phyloP scores from a whole-genome alignment of 2,329 filamentous ascomycete species.

The Ceratocystis diversiconidia region DNA sequence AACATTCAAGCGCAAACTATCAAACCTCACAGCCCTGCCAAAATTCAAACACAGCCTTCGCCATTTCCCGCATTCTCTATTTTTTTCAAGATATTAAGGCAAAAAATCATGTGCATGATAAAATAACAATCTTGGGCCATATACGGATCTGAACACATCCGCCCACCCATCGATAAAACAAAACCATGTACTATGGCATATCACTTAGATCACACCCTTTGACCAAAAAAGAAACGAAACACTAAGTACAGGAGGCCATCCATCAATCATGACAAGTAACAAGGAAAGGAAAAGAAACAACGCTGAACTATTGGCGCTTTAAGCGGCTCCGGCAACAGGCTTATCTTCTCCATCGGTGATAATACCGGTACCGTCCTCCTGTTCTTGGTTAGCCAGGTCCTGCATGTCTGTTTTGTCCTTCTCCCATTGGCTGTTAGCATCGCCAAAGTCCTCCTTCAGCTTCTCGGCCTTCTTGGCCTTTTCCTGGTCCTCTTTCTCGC shows the following conservation, averaged over 20 bases:
- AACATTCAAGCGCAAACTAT: not conserved
- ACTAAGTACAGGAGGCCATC: constrained; percentile 5
- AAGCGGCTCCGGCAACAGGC: constrained; percentile 2
- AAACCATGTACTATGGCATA: constrained; percentile 8
- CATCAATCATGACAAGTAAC: constrained; percentile 10
- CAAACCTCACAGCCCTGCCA: not conserved
- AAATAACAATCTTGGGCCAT: not conserved
- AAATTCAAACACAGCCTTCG: not conserved
- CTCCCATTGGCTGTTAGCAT: constrained; percentile 69
- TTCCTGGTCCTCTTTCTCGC: constrained; percentile 57
- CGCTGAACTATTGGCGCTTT: not conserved
- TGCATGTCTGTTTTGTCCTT: constrained; percentile 73
- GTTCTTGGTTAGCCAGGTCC: constrained; percentile 32
- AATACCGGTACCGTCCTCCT: constrained; percentile 6
- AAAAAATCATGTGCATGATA: not conserved
- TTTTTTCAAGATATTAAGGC: not conserved
- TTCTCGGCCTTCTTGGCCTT: constrained; percentile 60
- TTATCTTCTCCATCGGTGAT: not conserved
- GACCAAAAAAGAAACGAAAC: constrained; percentile 9
- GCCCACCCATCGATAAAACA: not conserved
- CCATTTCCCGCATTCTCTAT: not conserved
- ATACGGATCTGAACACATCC: not conserved
- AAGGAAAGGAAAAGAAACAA: constrained; percentile 9
- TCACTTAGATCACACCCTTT: constrained; percentile 1
- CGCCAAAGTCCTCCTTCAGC: constrained; percentile 67